phyloP scores from a whole-genome alignment of 2,329 filamentous ascomycete genomes.

The Knoxdaviesia proteae region DNA sequence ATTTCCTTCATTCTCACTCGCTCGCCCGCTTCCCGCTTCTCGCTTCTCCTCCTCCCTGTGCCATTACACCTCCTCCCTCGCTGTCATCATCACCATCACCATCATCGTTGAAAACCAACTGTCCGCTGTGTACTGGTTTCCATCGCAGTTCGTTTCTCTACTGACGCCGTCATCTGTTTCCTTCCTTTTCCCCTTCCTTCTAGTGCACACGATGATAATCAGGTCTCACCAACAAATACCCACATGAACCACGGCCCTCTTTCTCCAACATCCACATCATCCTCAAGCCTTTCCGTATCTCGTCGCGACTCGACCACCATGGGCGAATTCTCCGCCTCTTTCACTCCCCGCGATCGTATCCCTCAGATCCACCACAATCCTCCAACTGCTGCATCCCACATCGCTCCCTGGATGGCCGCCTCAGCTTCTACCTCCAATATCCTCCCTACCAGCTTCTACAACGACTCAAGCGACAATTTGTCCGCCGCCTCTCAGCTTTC shows the following conservation, averaged over 20 bases:
- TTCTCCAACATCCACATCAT: constrained; percentile 21
- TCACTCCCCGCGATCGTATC: constrained; percentile 14
- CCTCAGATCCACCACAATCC: constrained; percentile 39
- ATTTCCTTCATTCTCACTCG: too few species aligned
- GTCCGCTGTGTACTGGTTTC: too few species aligned
- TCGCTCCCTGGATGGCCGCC: constrained; percentile 35
- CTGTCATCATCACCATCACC: too few species aligned
- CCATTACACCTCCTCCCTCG: too few species aligned
- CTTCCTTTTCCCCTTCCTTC: constrained; percentile 8
- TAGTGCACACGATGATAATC: constrained; percentile 17
- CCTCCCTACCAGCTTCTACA: constrained; percentile 42
- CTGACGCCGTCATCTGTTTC: neutral
- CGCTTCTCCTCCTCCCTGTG: too few species aligned
- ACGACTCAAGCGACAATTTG: constrained; percentile 55
- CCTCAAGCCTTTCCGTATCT: too few species aligned
- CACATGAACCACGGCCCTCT: constrained; percentile 20
- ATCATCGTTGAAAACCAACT: too few species aligned
- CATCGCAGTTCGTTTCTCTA: too few species aligned
- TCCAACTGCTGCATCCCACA: constrained; percentile 33
- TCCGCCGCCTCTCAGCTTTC: constrained; percentile 45
- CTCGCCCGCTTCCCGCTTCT: too few species aligned
- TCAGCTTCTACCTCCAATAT: constrained; percentile 14
- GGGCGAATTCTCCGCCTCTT: too few species aligned
- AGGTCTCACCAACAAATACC: constrained; percentile 28
- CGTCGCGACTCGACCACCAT: too few species aligned